A percentile compares a stretch with the other conserved stretches of the same genome.
Evolutionary conservation across 2,329 filamentous ascomycete species (phyloP).

Genomic region (Stagonosporopsis cucurbitacearum): DNA sequence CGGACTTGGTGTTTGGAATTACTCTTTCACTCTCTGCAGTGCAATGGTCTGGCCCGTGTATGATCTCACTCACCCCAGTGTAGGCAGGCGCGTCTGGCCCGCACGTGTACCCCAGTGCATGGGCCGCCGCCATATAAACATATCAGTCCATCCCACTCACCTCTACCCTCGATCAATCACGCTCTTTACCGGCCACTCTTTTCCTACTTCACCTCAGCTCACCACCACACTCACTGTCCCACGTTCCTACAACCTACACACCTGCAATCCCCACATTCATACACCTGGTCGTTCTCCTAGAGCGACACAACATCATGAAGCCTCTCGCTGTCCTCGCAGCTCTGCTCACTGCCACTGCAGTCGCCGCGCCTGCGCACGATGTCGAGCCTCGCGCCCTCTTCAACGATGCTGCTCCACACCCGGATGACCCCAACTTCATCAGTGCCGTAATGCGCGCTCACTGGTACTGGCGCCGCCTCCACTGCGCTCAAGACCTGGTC

Average conservation of each 20-base stretch:
- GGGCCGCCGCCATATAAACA: conserved; percentile 14
- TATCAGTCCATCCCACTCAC: not conserved
- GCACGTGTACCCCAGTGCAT: conserved; percentile 6
- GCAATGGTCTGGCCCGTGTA: not conserved
- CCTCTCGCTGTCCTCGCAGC: conserved; percentile 25
- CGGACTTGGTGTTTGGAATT: not conserved
- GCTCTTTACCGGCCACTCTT: conserved; percentile 10
- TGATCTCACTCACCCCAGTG: not conserved
- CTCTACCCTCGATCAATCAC: conserved; percentile 18
- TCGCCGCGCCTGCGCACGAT: conserved; percentile 30
- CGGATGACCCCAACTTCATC: conserved; percentile 41
- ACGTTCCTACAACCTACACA: conserved; percentile 13
- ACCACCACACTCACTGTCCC: not conserved
- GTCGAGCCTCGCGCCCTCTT: conserved; percentile 25
- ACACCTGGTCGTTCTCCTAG: conserved; percentile 17
- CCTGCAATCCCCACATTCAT: conserved; percentile 23
- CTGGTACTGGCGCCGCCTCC: conserved; percentile 46
- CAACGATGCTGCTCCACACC: conserved; percentile 31
- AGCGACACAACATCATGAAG: conserved; percentile 34
- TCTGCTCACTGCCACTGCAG: conserved; percentile 29
- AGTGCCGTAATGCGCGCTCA: conserved; percentile 43
- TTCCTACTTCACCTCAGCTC: conserved; percentile 5
- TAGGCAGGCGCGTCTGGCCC: conserved; percentile 14
- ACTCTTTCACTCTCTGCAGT: not conserved
- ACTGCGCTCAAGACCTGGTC: conserved; percentile 45